These are phyloP conservation scores for Phialemonium atrogriseum DNA, from an alignment of 2,329 filamentous ascomycete species.

Conservation along the genomic window DNA sequence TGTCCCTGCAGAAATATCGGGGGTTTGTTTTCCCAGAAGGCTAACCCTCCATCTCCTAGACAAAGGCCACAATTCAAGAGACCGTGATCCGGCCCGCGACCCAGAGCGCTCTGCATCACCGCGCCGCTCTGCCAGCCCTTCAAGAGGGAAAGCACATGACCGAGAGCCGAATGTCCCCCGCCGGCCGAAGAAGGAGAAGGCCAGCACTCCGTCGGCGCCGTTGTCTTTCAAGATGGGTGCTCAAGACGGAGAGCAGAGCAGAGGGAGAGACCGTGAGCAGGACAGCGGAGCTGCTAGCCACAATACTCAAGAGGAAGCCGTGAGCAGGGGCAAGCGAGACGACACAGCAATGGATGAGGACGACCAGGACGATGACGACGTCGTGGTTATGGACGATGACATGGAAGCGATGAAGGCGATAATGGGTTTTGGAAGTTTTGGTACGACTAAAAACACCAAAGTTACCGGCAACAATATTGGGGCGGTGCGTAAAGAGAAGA, in stretches of 20 bases:
- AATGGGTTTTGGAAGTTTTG: slow-evolving; percentile 87
- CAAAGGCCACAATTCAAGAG: no score
- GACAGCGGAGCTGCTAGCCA: no score
- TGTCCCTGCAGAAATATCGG: no score
- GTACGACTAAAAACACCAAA: slow-evolving; percentile 80
- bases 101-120: slow-evolving; percentile 6
- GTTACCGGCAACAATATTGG: slow-evolving; percentile 81
- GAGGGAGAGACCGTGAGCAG: no score
- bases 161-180: slow-evolving; percentile 12
- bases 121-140: slow-evolving; percentile 12
- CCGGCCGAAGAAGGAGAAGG: slow-evolving; percentile 9
- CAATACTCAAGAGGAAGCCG: no score
- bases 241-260: background rate
- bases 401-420: slow-evolving; percentile 69
- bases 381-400: slow-evolving; percentile 55
- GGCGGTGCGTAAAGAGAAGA: slow-evolving; percentile 83
- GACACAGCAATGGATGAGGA: slow-evolving; percentile 16
- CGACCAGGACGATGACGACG: slow-evolving; percentile 42
- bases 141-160: slow-evolving; percentile 4
- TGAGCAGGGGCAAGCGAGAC: slow-evolving; percentile 2
- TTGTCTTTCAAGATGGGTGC: slow-evolving; percentile 1
- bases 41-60: no score
- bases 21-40: no score
- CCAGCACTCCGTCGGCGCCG: slow-evolving; percentile 10
- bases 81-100: no score